A percentile compares a stretch with the other conserved stretches of the same genome.
phyloP scores from a whole-genome alignment of 73 alveolate species.

The Urostyla sp. region DNA sequence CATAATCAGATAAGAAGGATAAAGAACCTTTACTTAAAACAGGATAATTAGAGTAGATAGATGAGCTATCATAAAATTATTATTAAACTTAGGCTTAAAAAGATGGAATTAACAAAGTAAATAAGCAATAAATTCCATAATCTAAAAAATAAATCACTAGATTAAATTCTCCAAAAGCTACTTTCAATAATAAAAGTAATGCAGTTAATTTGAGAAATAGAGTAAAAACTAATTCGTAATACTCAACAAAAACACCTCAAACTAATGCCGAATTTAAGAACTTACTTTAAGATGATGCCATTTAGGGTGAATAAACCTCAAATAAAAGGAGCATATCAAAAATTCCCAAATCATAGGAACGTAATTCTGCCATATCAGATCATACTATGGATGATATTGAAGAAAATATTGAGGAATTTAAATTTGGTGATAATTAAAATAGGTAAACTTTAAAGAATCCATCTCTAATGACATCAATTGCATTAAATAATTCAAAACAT shows the following conservation, averaged over 20 bases:
- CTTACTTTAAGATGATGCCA: not conserved
- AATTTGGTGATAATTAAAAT: constrained; percentile 20
- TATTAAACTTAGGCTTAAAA: not conserved
- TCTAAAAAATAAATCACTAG: constrained; percentile 19
- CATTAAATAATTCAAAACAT: not conserved
- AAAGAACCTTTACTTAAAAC: not conserved
- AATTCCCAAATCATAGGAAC: constrained; percentile 28
- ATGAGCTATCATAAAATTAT: not conserved
- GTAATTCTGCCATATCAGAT: constrained; percentile 15
- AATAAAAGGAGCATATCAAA: not conserved
- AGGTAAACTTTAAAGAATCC: constrained; percentile 20
- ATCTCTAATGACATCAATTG: constrained; percentile 29
- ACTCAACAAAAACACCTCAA: not conserved
- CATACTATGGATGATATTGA: constrained; percentile 34
- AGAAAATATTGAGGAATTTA: constrained; percentile 41
- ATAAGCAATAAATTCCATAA: not conserved
- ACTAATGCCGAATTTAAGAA: not conserved
- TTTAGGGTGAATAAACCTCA: not conserved
- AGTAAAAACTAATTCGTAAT: constrained; percentile 18
- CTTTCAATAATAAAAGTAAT: not conserved
- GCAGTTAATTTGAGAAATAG: not conserved
- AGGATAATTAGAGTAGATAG: constrained; percentile 24
- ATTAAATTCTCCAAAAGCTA: constrained; percentile 32
- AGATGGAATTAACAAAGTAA: not conserved
- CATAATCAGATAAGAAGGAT: not conserved